phyloP scores from a whole-genome alignment of 2,329 filamentous ascomycete genomes.

The Fusarium nygamai region DNA sequence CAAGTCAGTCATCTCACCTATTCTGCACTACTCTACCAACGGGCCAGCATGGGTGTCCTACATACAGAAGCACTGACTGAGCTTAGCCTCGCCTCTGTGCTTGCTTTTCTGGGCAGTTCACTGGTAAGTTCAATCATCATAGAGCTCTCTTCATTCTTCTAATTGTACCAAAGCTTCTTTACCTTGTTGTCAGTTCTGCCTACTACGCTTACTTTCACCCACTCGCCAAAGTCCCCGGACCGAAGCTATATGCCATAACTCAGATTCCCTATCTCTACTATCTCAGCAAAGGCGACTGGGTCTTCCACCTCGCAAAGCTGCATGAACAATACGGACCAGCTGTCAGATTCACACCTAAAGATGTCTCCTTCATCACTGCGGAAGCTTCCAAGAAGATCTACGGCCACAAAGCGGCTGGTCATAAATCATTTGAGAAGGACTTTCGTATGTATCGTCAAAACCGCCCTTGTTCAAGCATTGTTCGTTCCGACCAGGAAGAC shows the following conservation, averaged over 20 bases:
- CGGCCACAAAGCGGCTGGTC: neutral
- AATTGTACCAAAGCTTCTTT: neutral
- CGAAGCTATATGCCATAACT: neutral
- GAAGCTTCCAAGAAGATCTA: constrained; percentile 3
- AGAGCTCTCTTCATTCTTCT: neutral
- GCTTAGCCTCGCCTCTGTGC: neutral
- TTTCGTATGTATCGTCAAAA: neutral
- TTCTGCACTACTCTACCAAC: neutral
- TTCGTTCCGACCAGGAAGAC: neutral
- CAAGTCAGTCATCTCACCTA: neutral
- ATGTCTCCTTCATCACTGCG: constrained; percentile 11
- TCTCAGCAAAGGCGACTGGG: neutral
- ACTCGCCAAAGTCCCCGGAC: constrained; percentile 1
- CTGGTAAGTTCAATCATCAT: neutral
- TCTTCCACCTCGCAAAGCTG: neutral
- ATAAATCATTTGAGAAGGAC: neutral
- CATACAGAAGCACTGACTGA: neutral
- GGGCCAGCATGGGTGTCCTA: neutral
- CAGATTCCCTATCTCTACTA: neutral
- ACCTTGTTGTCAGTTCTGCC: neutral
- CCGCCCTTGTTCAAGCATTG: neutral
- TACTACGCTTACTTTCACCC: constrained; percentile 10
- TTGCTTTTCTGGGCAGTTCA: neutral
- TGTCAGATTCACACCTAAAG: neutral
- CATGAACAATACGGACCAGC: constrained; percentile 5